Base-by-base conservation (phyloP, 805 yeast species). In the Kodamaea hsintzibuensis region DNA sequence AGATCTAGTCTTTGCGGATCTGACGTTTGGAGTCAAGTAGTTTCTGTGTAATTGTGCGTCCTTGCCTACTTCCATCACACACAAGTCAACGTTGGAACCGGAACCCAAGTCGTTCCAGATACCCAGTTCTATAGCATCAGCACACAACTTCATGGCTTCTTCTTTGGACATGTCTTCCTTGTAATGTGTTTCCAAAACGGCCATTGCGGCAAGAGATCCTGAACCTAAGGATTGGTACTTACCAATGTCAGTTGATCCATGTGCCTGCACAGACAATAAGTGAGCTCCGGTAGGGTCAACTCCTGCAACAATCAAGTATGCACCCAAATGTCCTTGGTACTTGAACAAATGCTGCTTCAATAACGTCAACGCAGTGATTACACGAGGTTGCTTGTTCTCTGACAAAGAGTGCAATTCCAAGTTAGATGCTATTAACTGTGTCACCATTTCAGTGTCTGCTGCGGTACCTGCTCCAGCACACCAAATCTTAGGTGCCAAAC, bases 401-500 rank as follows among this genome's bases (percentile, higher is more conserved):
- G 88, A 85, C 73, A 91, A 77, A 7, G 96, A 79, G 71, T 93
- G 99, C 57, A 95, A 78, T 73, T 95, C 99, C 59, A 95, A 77
- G 69, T 93, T 92, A 39, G 97, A 89, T 38, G 91, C 84, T 61
- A 91, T 91, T 66, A 95, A 79, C 71, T 91, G 97, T 4, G 99
- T 95, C 40, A 95, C 98, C 85, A 91, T 91, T 71, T 95, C 98
- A 10, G 98, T 95, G 70, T 95, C 99, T 7, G 99, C 98, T 30
- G 99, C 99, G n/a, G 99, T 95, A 71, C 99, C 99, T 2, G 99
- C 99, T 65, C 99, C 99, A 50, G 99, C 99, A 84, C 99, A 93
- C 98, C 98, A 93, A 68, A 92, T 91, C 66, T 81, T 82, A 8
- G 98, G 97, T 6, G 97, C 82, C 60, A 92, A 80, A 62, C 96